phyloP scores from a whole-genome alignment of 371 early-diverging fungal genomes.

The Mucor piriformis region DNA sequence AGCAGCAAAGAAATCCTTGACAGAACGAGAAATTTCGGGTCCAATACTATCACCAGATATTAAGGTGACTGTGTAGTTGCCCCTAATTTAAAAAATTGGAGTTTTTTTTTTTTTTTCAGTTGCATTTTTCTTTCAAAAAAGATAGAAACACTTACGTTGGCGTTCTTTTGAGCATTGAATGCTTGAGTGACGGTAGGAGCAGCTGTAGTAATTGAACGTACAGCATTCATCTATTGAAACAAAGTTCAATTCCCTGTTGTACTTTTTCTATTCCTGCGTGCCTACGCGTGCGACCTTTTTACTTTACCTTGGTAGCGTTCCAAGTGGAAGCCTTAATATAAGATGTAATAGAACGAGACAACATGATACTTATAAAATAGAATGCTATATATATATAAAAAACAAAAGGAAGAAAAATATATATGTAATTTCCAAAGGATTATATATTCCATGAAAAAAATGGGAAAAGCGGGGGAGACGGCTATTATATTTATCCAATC shows the following conservation, averaged over 20 bases:
- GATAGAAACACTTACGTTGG: slow-evolving; percentile 50
- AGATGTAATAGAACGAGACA: slow-evolving; percentile 36
- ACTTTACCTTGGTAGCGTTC: slow-evolving; percentile 33
- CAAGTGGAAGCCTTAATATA: slow-evolving; percentile 34
- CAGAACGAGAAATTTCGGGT: slow-evolving; percentile 95
- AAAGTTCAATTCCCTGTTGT: neutral
- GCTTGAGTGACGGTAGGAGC: slow-evolving; percentile 62
- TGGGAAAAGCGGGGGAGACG: neutral
- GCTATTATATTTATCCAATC: neutral
- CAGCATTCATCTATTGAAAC: slow-evolving; percentile 36
- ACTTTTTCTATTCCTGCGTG: no score
- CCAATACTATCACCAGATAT: slow-evolving; percentile 99
- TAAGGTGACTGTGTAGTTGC: slow-evolving; percentile 87
- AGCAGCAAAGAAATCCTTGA: slow-evolving; percentile 91
- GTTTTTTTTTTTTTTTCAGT: neutral
- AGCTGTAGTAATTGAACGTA: slow-evolving; percentile 57
- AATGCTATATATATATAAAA: neutral
- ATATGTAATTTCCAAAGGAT: no score
- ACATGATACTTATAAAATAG: slow-evolving; percentile 16
- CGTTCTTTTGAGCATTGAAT: slow-evolving; percentile 67
- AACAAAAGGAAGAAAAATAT: neutral
- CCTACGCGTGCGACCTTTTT: neutral
- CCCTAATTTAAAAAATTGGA: slow-evolving; percentile 38
- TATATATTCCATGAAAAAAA: no score
- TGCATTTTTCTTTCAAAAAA: neutral